phyloP scores from a whole-genome alignment of 139 green algal species.

The Zygnema cylindricum region DNA sequence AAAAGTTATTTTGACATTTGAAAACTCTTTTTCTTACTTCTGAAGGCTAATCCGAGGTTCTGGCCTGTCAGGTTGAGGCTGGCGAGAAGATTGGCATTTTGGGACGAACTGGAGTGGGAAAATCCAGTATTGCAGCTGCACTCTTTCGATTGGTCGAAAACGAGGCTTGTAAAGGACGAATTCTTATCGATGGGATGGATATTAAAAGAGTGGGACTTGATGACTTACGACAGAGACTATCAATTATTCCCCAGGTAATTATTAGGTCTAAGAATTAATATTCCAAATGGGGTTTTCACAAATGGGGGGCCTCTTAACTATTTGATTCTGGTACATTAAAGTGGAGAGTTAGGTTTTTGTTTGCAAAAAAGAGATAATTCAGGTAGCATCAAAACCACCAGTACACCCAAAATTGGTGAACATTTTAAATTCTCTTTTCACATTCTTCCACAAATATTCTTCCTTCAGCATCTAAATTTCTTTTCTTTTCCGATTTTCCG shows the following conservation, averaged over 20 bases:
- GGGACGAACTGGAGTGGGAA: conserved; percentile 79
- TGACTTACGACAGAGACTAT: conserved; percentile 72
- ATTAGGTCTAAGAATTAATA: neutral
- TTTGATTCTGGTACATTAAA: too few relatives aligned
- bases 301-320: neutral
- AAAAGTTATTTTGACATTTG: too few relatives aligned
- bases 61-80: conserved; percentile 8
- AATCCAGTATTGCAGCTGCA: conserved; percentile 73
- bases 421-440: too few relatives aligned
- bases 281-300: neutral
- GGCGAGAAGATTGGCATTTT: conserved; percentile 72
- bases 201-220: conserved; percentile 75
- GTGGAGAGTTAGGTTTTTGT: too few relatives aligned
- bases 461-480: too few relatives aligned
- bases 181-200: conserved; percentile 85
- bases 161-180: conserved; percentile 61
- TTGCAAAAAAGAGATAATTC: too few relatives aligned
- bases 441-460: too few relatives aligned
- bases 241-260: conserved; percentile 73
- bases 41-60: too few relatives aligned
- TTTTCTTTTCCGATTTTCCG: conserved; percentile 26
- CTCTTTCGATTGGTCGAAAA: conserved; percentile 78
- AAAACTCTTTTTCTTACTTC: too few relatives aligned
- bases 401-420: too few relatives aligned
- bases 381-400: too few relatives aligned